phyloP scores from a whole-genome alignment of 495 filamentous ascomycete genomes.

The Mytilinidion resinicola region DNA sequence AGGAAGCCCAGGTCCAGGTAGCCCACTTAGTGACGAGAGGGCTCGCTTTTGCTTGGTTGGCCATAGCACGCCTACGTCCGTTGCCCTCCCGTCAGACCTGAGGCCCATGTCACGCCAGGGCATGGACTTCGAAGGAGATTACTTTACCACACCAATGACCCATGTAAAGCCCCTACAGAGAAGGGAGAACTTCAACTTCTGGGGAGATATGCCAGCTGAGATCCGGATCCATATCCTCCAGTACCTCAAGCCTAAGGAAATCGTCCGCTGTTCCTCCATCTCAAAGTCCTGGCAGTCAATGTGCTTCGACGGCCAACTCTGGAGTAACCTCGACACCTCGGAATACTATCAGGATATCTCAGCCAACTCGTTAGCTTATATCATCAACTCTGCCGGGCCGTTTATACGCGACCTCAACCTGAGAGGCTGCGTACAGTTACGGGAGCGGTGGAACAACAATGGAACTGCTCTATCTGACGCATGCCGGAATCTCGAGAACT shows the following conservation, averaged over 20 bases:
- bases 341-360: slow-evolving; percentile 85
- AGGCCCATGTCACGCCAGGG: slow-evolving; percentile 41
- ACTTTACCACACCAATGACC: slow-evolving; percentile 41
- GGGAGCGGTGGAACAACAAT: slow-evolving; percentile 70
- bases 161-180: slow-evolving; percentile 34
- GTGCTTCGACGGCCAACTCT: slow-evolving; percentile 94
- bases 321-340: slow-evolving; percentile 76
- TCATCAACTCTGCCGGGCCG: slow-evolving; percentile 77
- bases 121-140: slow-evolving; percentile 38
- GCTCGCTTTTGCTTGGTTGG: slow-evolving; percentile 48
- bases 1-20: slow-evolving; percentile 44
- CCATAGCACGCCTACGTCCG: slow-evolving; percentile 42
- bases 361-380: slow-evolving; percentile 71
- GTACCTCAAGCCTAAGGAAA: slow-evolving; percentile 71
- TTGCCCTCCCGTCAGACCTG: slow-evolving; percentile 61
- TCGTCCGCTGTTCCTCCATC: slow-evolving; percentile 75
- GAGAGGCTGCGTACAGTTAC: slow-evolving; percentile 68
- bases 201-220: slow-evolving; percentile 75
- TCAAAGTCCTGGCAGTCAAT: slow-evolving; percentile 73
- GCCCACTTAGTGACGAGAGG: slow-evolving; percentile 38
- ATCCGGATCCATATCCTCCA: slow-evolving; percentile 71
- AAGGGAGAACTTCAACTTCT: slow-evolving; percentile 60
- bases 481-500: slow-evolving; percentile 80
- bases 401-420: slow-evolving; percentile 89
- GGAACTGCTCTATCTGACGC: slow-evolving; percentile 57